phyloP scores from a whole-genome alignment of 768 basidiomycete genomes.

The Kwoniella sp. region DNA sequence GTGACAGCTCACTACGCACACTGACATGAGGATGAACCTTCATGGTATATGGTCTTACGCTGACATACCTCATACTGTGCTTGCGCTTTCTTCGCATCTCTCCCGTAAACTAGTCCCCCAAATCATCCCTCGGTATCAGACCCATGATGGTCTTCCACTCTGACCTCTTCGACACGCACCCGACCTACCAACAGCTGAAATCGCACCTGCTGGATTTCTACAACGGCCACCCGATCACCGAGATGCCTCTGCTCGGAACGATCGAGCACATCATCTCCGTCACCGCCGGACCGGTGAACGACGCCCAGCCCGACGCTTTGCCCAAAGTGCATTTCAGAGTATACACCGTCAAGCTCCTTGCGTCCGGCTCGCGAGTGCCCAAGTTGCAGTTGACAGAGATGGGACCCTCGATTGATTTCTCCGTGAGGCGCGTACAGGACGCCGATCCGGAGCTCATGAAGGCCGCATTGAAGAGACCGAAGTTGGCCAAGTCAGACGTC shows the following conservation, averaged over 20 bases:
- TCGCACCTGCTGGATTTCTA: conserved; percentile 88
- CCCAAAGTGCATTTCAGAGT: conserved; percentile 87
- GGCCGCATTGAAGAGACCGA: conserved; percentile 77
- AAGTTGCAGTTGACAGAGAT: conserved; percentile 80
- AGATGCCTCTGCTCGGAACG: conserved; percentile 66
- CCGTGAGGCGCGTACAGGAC: conserved; percentile 70
- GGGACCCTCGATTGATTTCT: conserved; percentile 87
- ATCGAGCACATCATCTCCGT: conserved; percentile 55
- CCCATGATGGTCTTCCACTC: conserved; percentile 96
- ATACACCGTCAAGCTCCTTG: conserved; percentile 72
- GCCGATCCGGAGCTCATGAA: conserved; percentile 80
- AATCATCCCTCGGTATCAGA: conserved; percentile 84
- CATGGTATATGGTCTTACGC: too few species aligned
- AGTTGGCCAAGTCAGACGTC: conserved; percentile 83
- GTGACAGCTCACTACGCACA: too few species aligned
- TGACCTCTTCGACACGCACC: conserved; percentile 91
- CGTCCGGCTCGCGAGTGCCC: conserved; percentile 76
- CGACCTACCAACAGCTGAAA: conserved; percentile 87
- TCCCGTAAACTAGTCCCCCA: conserved; percentile 67
- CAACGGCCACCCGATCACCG: conserved; percentile 77
- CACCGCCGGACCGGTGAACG: conserved; percentile 51
- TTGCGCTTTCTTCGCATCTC: not conserved
- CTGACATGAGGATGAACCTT: too few species aligned
- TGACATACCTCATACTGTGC: not conserved
- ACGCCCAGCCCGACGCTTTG: conserved; percentile 57